Conservation (phyloP, 1,284 basidiomycete species). For the Austroboletus rostrupii region DNA sequence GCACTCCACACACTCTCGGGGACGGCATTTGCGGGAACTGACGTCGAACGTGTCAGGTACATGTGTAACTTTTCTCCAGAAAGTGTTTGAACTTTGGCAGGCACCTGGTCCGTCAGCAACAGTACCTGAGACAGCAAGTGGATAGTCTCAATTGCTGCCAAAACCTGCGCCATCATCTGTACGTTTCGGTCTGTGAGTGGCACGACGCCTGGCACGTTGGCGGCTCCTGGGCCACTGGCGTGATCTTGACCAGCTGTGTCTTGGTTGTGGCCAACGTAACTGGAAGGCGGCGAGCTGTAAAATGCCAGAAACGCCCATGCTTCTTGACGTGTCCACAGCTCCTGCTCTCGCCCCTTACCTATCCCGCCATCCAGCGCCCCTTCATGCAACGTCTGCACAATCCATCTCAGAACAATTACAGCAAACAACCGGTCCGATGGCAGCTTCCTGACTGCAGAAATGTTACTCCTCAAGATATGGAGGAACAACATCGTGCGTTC, state of each 20-base stretch:
- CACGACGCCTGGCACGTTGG: constrained; percentile 17
- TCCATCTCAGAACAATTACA: constrained; percentile 59
- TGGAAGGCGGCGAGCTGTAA: constrained; percentile 11
- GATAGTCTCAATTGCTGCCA: constrained; percentile 56
- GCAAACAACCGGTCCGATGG: constrained; percentile 43
- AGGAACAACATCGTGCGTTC: constrained; percentile 59
- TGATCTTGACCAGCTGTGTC: constrained; percentile 17
- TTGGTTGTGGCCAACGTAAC: not conserved
- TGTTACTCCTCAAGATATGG: constrained; percentile 53
- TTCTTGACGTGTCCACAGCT: constrained; percentile 69
- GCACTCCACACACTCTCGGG: constrained; percentile 44
- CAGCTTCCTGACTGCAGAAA: constrained; percentile 43
- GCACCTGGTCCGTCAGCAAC: constrained; percentile 46
- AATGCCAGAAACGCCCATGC: constrained; percentile 58
- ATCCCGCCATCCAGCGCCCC: constrained; percentile 45
- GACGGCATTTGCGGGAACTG: constrained; percentile 21
- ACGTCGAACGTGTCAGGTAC: constrained; percentile 35
- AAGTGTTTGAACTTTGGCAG: constrained; percentile 44
- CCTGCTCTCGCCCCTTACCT: constrained; percentile 53
- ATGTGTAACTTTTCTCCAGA: constrained; percentile 59
- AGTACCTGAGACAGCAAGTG: constrained; percentile 59
- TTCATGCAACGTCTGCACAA: constrained; percentile 45
- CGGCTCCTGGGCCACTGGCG: constrained; percentile 1
- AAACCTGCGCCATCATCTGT: constrained; percentile 67
- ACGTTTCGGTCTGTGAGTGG: constrained; percentile 57